A percentile compares a stretch with the other conserved stretches of the same genome.
Conservation (phyloP, 2,329 filamentous ascomycete genomes). For the Pezicula rhizophila region DNA sequence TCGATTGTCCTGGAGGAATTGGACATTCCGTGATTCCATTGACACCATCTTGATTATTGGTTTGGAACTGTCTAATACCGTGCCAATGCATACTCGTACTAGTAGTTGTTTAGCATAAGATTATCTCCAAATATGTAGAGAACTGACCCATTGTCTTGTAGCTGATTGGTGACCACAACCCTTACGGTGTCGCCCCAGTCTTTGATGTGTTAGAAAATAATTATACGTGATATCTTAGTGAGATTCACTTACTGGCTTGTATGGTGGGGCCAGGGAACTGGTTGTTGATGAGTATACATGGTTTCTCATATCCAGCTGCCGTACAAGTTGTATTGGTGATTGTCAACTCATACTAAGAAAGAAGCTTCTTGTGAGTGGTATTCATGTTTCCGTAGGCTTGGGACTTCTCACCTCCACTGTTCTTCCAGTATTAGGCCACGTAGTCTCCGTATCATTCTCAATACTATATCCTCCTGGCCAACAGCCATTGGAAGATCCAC, state of each 20-base stretch:
- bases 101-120: slow-evolving; percentile 23
- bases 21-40: slow-evolving; percentile 55
- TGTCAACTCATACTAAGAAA: background rate
- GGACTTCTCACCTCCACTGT: background rate
- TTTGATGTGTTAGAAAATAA: background rate
- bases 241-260: background rate
- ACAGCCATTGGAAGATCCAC: background rate
- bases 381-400: background rate
- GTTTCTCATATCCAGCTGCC: background rate
- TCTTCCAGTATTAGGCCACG: background rate
- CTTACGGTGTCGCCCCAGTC: background rate
- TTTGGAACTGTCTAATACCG: slow-evolving; percentile 34
- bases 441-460: background rate
- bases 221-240: background rate
- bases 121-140: background rate
- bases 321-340: background rate
- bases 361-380: background rate
- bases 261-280: background rate
- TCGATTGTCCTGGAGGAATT: slow-evolving; percentile 38
- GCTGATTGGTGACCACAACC: background rate
- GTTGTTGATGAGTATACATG: background rate
- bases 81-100: slow-evolving; percentile 34
- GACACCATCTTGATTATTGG: slow-evolving; percentile 33
- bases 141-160: background rate
- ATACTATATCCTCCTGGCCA: background rate